phyloP scores from a whole-genome alignment of 164 flowering plant species.

The Vitis rotundifolia region DNA sequence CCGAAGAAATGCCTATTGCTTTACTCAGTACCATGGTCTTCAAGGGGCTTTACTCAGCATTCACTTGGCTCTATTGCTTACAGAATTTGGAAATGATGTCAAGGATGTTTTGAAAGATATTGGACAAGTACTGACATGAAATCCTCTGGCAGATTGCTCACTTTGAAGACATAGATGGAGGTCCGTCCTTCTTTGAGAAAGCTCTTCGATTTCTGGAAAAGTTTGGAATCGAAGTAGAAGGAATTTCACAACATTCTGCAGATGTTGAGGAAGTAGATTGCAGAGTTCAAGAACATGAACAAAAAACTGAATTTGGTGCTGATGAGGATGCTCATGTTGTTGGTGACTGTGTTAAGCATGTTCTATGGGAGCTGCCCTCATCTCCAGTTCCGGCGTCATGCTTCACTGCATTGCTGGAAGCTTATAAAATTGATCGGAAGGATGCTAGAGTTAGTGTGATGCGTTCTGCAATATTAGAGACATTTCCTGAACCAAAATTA shows the following conservation, averaged over 20 bases:
- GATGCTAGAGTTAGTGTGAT: conserved; percentile 81
- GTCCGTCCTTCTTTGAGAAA: no score
- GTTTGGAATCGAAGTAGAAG: conserved; percentile 94
- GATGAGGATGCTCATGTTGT: conserved; percentile 98
- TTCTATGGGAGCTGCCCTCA: conserved; percentile 98
- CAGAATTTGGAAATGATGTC: no score
- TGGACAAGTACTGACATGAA: no score
- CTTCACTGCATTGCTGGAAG: conserved; percentile 94
- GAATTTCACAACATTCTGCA: conserved; percentile 90
- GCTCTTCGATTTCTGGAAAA: no score
- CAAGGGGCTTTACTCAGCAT: no score
- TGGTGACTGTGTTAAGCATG: conserved; percentile 99
- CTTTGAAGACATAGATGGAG: no score
- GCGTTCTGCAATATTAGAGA: conserved; percentile 84
- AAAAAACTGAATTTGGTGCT: conserved; percentile 79
- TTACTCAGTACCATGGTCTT: no score
- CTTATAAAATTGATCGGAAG: no score
- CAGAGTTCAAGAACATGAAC: conserved; percentile 87
- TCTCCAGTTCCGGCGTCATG: conserved; percentile 99
- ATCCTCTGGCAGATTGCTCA: no score
- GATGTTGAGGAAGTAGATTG: conserved; percentile 98
- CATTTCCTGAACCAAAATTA: conserved; percentile 94
- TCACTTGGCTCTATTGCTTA: no score
- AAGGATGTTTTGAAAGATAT: no score
- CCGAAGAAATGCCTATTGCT: no score